Conservation (phyloP, 163 green algal species). For the Scenedesmus sp. region DNA sequence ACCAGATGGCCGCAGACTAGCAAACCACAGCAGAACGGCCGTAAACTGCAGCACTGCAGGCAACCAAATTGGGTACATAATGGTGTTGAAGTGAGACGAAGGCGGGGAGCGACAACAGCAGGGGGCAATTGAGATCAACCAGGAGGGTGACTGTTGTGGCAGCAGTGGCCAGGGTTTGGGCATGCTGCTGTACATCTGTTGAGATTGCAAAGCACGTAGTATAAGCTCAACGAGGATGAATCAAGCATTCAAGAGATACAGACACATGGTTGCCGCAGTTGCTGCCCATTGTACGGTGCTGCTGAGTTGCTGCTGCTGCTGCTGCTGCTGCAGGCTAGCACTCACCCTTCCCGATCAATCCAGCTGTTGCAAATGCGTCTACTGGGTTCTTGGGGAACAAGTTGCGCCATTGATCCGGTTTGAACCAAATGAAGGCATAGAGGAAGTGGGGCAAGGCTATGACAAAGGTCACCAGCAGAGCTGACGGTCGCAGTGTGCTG, state of each 20-base stretch:
- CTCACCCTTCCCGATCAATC: conserved; percentile 66
- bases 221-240: no score
- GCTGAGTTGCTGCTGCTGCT: not conserved
- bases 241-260: no score
- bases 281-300: not conserved
- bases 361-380: conserved; percentile 63
- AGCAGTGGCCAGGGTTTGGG: no score
- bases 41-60: conserved; percentile 82
- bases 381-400: conserved; percentile 70
- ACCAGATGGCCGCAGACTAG: conserved; percentile 57
- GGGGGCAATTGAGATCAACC: no score
- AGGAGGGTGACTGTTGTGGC: no score
- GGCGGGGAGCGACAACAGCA: no score
- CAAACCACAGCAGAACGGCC: conserved; percentile 72
- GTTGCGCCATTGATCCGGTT: conserved; percentile 64
- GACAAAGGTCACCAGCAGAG: conserved; percentile 46
- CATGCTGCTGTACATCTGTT: no score
- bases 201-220: no score
- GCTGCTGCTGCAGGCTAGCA: not conserved
- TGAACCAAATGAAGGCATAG: conserved; percentile 87
- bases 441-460: conserved; percentile 81
- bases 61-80: no score
- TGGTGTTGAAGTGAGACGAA: no score
- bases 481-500: not conserved
- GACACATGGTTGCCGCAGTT: not conserved